Percentiles rank a stretch among this genome's conserved stretches.
These are phyloP conservation scores for Corchorus olitorius DNA, from an alignment of 345 rosid genomes.

Conservation along the genomic window DNA sequence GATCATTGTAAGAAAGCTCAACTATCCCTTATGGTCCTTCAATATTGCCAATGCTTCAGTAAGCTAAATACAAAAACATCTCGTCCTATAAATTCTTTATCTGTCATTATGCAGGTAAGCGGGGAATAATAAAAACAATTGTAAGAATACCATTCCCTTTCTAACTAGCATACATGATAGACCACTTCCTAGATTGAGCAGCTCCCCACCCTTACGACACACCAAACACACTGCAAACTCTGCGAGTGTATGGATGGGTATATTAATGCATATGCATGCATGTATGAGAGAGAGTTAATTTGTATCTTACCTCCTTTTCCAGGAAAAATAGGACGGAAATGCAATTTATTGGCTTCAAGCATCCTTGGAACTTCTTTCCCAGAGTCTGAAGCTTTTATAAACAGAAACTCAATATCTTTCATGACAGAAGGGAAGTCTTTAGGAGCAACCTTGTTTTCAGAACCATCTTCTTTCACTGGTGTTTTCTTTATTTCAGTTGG, in stretches of 20 bases:
- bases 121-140: background rate
- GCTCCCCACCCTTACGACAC: background rate
- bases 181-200: background rate
- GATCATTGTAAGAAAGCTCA: conserved; percentile 11
- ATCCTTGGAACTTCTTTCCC: conserved; percentile 97
- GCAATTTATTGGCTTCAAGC: conserved; percentile 96
- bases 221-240: background rate
- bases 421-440: conserved; percentile 84
- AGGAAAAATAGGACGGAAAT: conserved; percentile 68
- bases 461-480: conserved; percentile 48
- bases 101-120: background rate
- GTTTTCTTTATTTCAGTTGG: conserved; percentile 43
- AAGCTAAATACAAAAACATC: background rate
- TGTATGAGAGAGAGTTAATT: conserved; percentile 26
- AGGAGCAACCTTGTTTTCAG: conserved; percentile 57
- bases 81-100: background rate
- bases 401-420: conserved; percentile 77
- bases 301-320: conserved; percentile 56
- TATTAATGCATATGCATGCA: background rate
- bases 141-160: background rate
- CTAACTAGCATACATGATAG: background rate
- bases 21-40: background rate
- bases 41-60: background rate
- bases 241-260: background rate
- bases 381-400: conserved; percentile 83